Evolutionary conservation across 495 filamentous ascomycete species (phyloP).

Genomic region (Schizothecium vesticola): DNA sequence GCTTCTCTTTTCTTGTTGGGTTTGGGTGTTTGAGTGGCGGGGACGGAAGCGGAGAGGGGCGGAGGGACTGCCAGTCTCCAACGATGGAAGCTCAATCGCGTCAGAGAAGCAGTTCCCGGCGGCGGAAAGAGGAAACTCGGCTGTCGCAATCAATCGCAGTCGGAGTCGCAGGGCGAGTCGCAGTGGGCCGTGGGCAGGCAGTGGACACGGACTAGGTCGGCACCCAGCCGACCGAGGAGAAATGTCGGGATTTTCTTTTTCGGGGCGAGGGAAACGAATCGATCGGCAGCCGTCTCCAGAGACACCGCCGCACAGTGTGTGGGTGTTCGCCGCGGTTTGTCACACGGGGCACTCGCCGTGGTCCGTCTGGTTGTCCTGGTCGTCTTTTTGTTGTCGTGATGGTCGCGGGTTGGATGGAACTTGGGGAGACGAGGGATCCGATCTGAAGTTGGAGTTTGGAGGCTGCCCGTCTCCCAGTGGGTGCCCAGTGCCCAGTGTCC

Average conservation of each 20-base stretch:
- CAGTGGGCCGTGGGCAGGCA: neutral
- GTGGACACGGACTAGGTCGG: neutral
- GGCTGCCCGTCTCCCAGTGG: neutral
- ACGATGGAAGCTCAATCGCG: neutral
- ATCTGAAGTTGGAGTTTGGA: neutral
- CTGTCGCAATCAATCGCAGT: neutral
- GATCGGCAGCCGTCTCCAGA: neutral
- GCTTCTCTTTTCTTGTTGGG: slow-evolving; percentile 14
- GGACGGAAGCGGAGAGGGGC: slow-evolving; percentile 15
- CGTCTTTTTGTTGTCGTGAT: neutral
- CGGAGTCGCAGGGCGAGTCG: no score
- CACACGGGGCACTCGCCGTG: neutral
- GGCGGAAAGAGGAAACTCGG: neutral
- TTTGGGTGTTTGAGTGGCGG: neutral
- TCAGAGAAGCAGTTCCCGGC: neutral
- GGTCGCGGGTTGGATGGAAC: neutral
- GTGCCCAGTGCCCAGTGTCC: neutral
- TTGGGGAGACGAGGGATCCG: no score
- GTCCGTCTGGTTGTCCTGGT: neutral
- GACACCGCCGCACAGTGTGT: neutral
- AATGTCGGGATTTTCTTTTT: neutral
- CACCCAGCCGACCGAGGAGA: neutral
- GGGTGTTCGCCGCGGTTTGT: neutral
- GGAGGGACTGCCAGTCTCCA: slow-evolving; percentile 7
- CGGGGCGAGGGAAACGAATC: neutral